Evolutionary conservation across 768 basidiomycete species (phyloP).

Genomic region (Albatrellus ellisii): DNA sequence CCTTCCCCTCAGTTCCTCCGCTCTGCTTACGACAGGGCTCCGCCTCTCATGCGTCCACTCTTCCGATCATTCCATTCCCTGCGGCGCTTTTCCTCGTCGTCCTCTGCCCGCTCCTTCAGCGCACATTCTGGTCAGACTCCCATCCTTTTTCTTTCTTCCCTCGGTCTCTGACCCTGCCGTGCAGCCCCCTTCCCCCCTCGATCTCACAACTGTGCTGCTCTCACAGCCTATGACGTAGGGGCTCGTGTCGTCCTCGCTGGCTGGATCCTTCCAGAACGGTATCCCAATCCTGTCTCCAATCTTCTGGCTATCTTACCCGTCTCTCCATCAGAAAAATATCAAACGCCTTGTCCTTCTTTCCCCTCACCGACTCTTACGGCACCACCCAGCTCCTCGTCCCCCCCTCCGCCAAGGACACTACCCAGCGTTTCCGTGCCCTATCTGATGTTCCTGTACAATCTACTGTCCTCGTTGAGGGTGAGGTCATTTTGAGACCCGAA

Average conservation of each 20-base stretch:
- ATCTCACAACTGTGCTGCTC: constrained; percentile 17
- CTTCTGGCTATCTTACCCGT: constrained; percentile 18
- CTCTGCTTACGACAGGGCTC: not conserved
- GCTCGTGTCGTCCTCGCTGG: constrained; percentile 57
- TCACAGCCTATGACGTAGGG: constrained; percentile 13
- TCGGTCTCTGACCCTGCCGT: constrained; percentile 6
- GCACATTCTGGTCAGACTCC: constrained; percentile 1
- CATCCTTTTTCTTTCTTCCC: not conserved
- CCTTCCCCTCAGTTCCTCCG: not conserved
- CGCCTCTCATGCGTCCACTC: not conserved
- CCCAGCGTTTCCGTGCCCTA: constrained; percentile 31
- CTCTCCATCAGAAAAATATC: constrained; percentile 42
- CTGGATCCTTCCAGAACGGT: constrained; percentile 78
- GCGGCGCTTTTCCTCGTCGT: not conserved
- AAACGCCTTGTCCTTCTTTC: constrained; percentile 71
- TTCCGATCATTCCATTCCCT: not conserved
- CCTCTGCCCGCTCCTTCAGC: not conserved
- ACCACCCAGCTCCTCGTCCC: constrained; percentile 68
- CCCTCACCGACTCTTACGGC: constrained; percentile 68
- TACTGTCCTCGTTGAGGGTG: constrained; percentile 61
- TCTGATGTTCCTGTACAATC: constrained; percentile 65
- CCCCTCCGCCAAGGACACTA: constrained; percentile 11
- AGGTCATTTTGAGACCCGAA: constrained; percentile 49
- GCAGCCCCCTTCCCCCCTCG: constrained; percentile 17
- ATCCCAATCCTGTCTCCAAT: constrained; percentile 8